Base-by-base conservation (phyloP, 306 rosid genomes). In the Fagus sylvatica region DNA sequence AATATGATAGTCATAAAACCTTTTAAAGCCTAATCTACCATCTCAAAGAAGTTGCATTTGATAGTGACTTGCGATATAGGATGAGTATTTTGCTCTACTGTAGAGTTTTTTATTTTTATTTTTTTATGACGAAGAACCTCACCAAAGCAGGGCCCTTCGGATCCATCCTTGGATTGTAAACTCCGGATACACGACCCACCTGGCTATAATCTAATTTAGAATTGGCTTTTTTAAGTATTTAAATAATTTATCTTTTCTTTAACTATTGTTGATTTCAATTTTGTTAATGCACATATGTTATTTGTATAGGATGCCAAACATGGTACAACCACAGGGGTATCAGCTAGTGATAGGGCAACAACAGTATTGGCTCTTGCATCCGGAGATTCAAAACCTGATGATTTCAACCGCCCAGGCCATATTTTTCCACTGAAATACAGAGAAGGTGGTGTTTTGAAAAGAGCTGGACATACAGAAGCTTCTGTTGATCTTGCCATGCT, bases 381-480 rank as follows among this genome's bases (percentile, higher is more conserved):
- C 6, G 78, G 81, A 76, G 94, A 91, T 81, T 95, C 99, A 78
- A 89, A 80, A 68, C 96, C 98, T 9, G 88, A 73, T 42, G 98
- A 95, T 76, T 91, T 95, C 88, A 92, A 95, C 79, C 89, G 99
- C 6, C 99, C 99, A 0, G 99, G 99, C 64, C 99, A 95, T 86
- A 91, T 95, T 49, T 95, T 95, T 67, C 99, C 99, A 17, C 85
- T 95, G 36, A 93, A 88, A 84, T 95, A 95, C 79, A 85, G 96
- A 72, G 98, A 95, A 60, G 99, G 99, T 12, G 99, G 99, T 77
- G 98, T 95, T 65, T 81, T 95, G 83, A 95, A 95, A 88, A 89
- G 99, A 84, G 97, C 98, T 11, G 99, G 98, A 73, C 99, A 95
- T 74, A 93, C 98, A 4, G 99, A 95, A 88, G 98, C 98, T 74